A percentile compares a stretch with the other conserved stretches of the same genome.
Evolutionary conservation across 2,329 filamentous ascomycete genomes (phyloP).

Genomic region (Colletotrichum tofieldiae): DNA sequence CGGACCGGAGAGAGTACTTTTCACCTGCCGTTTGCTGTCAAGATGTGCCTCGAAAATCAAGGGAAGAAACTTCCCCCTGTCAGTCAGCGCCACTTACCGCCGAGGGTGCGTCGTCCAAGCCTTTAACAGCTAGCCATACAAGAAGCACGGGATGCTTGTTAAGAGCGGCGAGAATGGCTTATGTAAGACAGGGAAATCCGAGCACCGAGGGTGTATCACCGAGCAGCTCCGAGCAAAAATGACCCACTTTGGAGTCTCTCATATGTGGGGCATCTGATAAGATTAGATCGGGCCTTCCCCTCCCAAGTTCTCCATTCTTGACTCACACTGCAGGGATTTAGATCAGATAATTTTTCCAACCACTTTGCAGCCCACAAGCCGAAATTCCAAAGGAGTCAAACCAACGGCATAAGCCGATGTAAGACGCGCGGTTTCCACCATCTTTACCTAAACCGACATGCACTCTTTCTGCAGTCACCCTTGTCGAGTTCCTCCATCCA

Average conservation of each 20-base stretch:
- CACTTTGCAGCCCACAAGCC: constrained; percentile 31
- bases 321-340: constrained; percentile 39
- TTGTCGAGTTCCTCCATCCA: constrained; percentile 5
- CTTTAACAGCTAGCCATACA: not conserved
- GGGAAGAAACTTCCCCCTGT: constrained; percentile 43
- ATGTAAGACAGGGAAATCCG: constrained; percentile 28
- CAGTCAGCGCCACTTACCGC: constrained; percentile 24
- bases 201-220: constrained; percentile 32
- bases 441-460: constrained; percentile 10
- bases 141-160: not conserved
- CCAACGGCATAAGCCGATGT: constrained; percentile 18
- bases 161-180: not conserved
- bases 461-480: not conserved
- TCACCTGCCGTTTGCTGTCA: constrained; percentile 37
- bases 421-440: constrained; percentile 29
- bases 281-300: constrained; percentile 42
- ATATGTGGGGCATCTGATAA: constrained; percentile 41
- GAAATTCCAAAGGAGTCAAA: not conserved
- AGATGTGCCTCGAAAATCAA: constrained; percentile 36
- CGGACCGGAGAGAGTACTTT: constrained; percentile 35
- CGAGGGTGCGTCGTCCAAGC: constrained; percentile 4
- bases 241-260: not conserved
- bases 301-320: constrained; percentile 30
- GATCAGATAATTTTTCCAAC: constrained; percentile 37
- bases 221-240: constrained; percentile 19